phyloP scores from a whole-genome alignment of 1,284 basidiomycete genomes.

The Anthracocystis walkeri region DNA sequence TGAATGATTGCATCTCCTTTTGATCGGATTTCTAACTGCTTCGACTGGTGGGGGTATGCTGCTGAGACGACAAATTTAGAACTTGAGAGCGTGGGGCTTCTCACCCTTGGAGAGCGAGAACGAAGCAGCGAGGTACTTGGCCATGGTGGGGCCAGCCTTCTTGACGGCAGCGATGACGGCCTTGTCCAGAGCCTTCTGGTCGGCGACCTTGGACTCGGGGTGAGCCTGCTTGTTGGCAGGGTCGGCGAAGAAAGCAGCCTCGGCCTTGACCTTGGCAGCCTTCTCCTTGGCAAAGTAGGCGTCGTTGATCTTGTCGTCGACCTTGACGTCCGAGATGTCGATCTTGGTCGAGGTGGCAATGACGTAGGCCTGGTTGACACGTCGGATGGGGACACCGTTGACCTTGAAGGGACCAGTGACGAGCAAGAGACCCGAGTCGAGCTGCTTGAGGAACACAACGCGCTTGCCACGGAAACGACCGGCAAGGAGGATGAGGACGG shows the following conservation, averaged over 20 bases:
- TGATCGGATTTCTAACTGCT: background rate
- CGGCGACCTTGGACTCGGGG: slow-evolving; percentile 87
- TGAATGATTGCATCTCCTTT: background rate
- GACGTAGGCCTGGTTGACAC: slow-evolving; percentile 99
- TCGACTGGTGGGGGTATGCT: slow-evolving; percentile 21
- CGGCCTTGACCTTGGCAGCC: slow-evolving; percentile 85
- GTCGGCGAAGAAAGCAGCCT: slow-evolving; percentile 95
- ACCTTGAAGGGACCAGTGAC: slow-evolving; percentile 98
- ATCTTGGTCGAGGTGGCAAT: slow-evolving; percentile 98
- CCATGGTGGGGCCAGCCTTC: slow-evolving; percentile 86
- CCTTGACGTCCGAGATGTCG: slow-evolving; percentile 80
- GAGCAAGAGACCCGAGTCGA: slow-evolving; percentile 90
- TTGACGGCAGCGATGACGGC: slow-evolving; percentile 86
- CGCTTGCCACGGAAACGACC: slow-evolving; percentile 99
- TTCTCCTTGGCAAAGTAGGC: slow-evolving; percentile 79
- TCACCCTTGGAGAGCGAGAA: slow-evolving; percentile 96
- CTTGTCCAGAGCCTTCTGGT: slow-evolving; percentile 92
- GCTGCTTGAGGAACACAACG: slow-evolving; percentile 97
- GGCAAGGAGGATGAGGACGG: slow-evolving; percentile 94
- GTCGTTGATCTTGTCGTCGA: slow-evolving; percentile 86
- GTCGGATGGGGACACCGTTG: slow-evolving; percentile 97
- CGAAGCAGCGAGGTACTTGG: slow-evolving; percentile 91
- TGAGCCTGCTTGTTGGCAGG: slow-evolving; percentile 91
- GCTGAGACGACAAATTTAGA: slow-evolving; percentile 73
- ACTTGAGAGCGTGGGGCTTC: slow-evolving; percentile 86